phyloP scores from a whole-genome alignment of 2,329 filamentous ascomycete species.

The Sporothrix brasiliensis region DNA sequence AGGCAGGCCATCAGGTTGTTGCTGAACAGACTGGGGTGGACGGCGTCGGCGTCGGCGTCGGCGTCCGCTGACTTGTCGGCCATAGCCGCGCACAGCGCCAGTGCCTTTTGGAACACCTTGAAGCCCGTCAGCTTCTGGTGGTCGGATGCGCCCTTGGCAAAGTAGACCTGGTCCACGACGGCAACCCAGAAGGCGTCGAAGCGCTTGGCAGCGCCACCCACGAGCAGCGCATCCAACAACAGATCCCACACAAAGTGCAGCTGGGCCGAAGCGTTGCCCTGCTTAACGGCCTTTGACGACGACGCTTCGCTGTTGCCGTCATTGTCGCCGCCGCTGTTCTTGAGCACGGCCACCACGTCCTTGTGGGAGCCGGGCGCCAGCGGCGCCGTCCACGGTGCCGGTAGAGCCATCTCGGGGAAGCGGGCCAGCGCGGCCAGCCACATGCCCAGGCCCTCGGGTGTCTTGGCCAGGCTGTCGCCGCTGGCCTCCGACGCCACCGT shows the following conservation, averaged over 20 bases:
- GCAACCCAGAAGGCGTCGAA: slow-evolving; percentile 36
- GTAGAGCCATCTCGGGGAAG: slow-evolving; percentile 67
- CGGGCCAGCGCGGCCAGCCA: slow-evolving; percentile 73
- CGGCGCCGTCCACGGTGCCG: slow-evolving; percentile 79
- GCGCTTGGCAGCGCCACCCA: slow-evolving; percentile 12
- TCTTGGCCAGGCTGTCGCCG: slow-evolving; percentile 65
- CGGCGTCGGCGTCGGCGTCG: slow-evolving; percentile 43
- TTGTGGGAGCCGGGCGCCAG: slow-evolving; percentile 68
- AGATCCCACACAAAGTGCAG: slow-evolving; percentile 87
- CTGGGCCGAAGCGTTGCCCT: slow-evolving; percentile 76
- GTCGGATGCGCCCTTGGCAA: slow-evolving; percentile 77
- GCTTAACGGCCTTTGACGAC: slow-evolving; percentile 49
- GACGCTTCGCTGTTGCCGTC: slow-evolving; percentile 3
- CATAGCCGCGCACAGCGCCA: slow-evolving; percentile 54
- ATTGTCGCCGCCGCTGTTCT: slow-evolving; percentile 62
- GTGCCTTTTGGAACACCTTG: slow-evolving; percentile 77
- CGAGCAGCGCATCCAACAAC: slow-evolving; percentile 57
- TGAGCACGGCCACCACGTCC: slow-evolving; percentile 74
- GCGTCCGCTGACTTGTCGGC: not conserved
- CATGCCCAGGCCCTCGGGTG: slow-evolving; percentile 84
- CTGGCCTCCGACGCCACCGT: slow-evolving; percentile 50
- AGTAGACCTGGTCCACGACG: slow-evolving; percentile 83
- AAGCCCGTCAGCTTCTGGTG: slow-evolving; percentile 93
- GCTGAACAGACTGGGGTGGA: slow-evolving; percentile 69
- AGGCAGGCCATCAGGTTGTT: slow-evolving; percentile 80